phyloP scores from a whole-genome alignment of 1,284 basidiomycete genomes.

The Dichomitus squalens region DNA sequence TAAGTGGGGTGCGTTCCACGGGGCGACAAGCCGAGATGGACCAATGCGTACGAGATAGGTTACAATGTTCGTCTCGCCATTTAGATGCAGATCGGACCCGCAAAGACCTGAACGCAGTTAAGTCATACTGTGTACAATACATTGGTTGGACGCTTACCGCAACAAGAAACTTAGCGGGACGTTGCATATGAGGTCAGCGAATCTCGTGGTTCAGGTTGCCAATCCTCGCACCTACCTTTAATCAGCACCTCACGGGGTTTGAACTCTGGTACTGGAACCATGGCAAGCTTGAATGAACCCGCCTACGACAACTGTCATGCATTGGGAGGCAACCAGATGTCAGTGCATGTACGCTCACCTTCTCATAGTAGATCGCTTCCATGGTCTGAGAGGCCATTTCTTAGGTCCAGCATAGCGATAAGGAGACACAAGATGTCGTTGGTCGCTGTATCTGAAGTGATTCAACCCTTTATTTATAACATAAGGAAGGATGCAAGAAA shows the following conservation, averaged over 20 bases:
- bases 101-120: no score
- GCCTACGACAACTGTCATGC: conserved; percentile 51
- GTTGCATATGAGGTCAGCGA: no score
- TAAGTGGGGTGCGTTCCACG: no score
- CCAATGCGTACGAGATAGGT: neutral
- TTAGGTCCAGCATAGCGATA: no score
- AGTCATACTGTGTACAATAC: no score
- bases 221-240: conserved; percentile 49
- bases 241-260: conserved; percentile 69
- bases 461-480: no score
- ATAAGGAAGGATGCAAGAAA: no score
- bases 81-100: neutral
- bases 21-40: no score
- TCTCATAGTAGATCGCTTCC: conserved; percentile 58
- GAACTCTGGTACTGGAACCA: conserved; percentile 63
- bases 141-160: no score
- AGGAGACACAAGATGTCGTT: no score
- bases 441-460: no score
- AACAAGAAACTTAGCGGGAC: neutral
- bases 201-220: no score
- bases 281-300: conserved; percentile 61
- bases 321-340: neutral
- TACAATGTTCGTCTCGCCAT: neutral
- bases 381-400: conserved; percentile 35
- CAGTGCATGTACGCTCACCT: conserved; percentile 2